phyloP scores from a whole-genome alignment of 2,329 filamentous ascomycete species.

The Lasiodiplodia gonubiensis region DNA sequence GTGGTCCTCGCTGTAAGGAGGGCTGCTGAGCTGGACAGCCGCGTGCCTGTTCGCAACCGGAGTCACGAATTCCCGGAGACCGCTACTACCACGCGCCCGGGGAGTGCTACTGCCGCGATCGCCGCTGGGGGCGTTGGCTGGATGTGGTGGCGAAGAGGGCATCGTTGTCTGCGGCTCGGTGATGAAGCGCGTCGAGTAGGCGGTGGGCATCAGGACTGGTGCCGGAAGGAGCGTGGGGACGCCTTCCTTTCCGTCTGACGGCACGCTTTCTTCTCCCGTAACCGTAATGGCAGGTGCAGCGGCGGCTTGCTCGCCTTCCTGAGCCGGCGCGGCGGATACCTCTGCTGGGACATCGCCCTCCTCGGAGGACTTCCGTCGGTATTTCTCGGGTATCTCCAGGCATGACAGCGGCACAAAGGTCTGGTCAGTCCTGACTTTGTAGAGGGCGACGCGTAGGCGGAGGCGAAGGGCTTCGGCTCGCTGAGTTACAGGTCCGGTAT shows the following conservation, averaged over 20 bases:
- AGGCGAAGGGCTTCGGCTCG: conserved; percentile 70
- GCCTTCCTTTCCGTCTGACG: neutral
- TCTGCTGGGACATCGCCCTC: conserved; percentile 29
- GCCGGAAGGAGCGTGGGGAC: conserved; percentile 41
- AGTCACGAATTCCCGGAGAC: conserved; percentile 28
- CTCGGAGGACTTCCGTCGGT: conserved; percentile 35
- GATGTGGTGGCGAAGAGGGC: conserved; percentile 22
- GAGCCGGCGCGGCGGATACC: conserved; percentile 35
- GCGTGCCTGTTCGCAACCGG: conserved; percentile 26
- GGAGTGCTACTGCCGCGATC: conserved; percentile 31
- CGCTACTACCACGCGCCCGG: conserved; percentile 27
- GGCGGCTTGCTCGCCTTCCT: conserved; percentile 31
- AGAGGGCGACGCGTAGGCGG: conserved; percentile 72
- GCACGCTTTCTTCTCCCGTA: conserved; percentile 33
- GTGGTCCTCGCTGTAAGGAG: conserved; percentile 40
- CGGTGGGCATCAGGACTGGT: conserved; percentile 48
- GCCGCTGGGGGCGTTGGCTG: neutral
- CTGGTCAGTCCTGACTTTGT: conserved; percentile 78
- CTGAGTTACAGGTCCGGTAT: conserved; percentile 43
- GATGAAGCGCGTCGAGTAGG: conserved; percentile 46
- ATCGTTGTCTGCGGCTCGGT: conserved; percentile 32
- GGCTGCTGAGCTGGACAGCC: conserved; percentile 35
- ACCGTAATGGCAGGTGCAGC: conserved; percentile 41
- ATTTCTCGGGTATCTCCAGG: conserved; percentile 48
- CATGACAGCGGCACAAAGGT: conserved; percentile 67